Evolutionary conservation across 805 yeast genomes (phyloP).

Genomic region (Cyberlindnera petersonii): DNA sequence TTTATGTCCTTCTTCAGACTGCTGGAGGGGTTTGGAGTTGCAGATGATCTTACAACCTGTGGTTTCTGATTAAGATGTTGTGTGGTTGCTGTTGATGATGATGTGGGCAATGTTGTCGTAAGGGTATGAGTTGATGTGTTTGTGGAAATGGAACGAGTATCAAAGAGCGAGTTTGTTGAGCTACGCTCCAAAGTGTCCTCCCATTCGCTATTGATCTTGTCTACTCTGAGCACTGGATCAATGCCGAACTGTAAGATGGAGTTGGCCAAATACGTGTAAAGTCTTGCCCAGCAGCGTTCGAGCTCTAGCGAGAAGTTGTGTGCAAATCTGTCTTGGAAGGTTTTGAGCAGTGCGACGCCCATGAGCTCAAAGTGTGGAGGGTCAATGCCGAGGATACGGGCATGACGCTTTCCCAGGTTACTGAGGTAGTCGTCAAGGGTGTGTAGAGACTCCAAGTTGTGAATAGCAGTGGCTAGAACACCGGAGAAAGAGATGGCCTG

Average conservation of each 20-base stretch:
- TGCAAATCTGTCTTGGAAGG: conserved; percentile 62
- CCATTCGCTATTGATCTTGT: conserved; percentile 20
- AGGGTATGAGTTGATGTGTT: conserved; percentile 3
- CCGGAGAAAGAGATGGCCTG: conserved; percentile 83
- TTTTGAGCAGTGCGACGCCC: conserved; percentile 69
- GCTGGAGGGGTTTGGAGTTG: background rate
- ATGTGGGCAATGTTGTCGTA: background rate
- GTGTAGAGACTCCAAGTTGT: conserved; percentile 56
- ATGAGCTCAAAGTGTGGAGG: conserved; percentile 61
- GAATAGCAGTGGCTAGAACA: conserved; percentile 63
- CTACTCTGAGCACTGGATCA: conserved; percentile 37
- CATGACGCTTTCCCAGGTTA: conserved; percentile 68
- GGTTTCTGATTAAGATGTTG: conserved; percentile 1
- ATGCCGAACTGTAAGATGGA: conserved; percentile 51
- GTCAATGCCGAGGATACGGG: conserved; percentile 71
- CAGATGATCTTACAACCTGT: too few relatives aligned
- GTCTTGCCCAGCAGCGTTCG: conserved; percentile 67
- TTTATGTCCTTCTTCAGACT: conserved; percentile 1
- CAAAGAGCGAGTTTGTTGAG: conserved; percentile 13
- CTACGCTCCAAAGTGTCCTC: conserved; percentile 10
- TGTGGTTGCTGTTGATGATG: background rate
- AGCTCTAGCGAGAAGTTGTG: conserved; percentile 50
- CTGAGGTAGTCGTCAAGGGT: conserved; percentile 55
- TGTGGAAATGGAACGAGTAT: conserved; percentile 13
- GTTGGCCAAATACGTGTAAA: conserved; percentile 66